Percentiles rank a stretch among this genome's conserved stretches.
These are phyloP conservation scores for Pseudonitzschia pungens DNA, from an alignment of 108 stramenopile genomes.

Conservation along the genomic window DNA sequence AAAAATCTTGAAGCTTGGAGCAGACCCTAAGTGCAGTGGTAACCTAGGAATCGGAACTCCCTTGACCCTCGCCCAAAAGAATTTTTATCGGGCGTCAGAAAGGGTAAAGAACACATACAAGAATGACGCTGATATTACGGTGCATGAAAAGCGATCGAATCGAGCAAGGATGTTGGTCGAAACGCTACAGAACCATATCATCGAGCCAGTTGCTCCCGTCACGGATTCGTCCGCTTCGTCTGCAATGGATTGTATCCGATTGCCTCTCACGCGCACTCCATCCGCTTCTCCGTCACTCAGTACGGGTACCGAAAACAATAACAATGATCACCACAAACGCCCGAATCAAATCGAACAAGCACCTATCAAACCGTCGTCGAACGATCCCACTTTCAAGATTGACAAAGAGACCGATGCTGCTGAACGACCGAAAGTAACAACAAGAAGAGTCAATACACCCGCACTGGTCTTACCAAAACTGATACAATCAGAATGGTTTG, in stretches of 20 bases:
- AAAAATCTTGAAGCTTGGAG: constrained; percentile 7
- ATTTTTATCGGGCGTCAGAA: background rate
- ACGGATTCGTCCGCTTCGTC: background rate
- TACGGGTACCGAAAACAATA: too few species aligned
- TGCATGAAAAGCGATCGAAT: constrained; percentile 1
- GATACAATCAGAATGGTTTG: background rate
- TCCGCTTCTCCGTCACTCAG: too few species aligned
- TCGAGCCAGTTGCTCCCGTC: background rate
- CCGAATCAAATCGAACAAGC: too few species aligned
- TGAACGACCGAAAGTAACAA: too few species aligned
- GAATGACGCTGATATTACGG: background rate
- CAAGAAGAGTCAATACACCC: too few species aligned
- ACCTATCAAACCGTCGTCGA: too few species aligned
- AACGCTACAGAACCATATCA: constrained; percentile 7
- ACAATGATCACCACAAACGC: too few species aligned
- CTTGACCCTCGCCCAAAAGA: constrained; percentile 6
- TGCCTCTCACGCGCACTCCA: background rate
- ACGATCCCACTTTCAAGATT: too few species aligned
- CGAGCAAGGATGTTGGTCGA: constrained; percentile 3
- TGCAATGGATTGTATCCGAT: background rate
- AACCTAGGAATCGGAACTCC: constrained; percentile 5
- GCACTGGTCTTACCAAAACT: background rate
- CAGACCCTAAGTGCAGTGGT: background rate
- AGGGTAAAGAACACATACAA: background rate
- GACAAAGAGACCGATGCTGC: too few species aligned